These are phyloP conservation scores for Phytophthora brassicae DNA, from an alignment of 352 stramenopile species.

Conservation along the genomic window DNA sequence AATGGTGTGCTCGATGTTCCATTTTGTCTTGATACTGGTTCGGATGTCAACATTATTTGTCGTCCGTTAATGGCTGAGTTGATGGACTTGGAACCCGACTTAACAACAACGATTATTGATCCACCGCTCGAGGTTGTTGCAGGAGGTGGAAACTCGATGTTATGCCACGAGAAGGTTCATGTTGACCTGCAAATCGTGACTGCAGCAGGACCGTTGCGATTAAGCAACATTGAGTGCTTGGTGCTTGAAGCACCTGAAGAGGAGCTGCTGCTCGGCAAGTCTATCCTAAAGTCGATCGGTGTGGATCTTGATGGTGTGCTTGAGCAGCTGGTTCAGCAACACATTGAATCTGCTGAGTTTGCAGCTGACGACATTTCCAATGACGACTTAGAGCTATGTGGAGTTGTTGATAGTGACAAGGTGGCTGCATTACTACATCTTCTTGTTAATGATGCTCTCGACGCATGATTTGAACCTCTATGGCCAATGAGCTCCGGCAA, in stretches of 20 bases:
- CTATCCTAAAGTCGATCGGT: conserved; percentile 9
- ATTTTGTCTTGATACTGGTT: conserved; percentile 5
- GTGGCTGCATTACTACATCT: neutral
- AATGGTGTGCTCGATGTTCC: conserved; percentile 1
- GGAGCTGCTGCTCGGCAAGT: neutral
- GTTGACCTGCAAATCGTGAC: conserved; percentile 11
- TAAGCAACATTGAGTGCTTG: conserved; percentile 12
- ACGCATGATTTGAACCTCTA: neutral
- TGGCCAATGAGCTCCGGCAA: neutral
- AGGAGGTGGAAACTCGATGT: neutral
- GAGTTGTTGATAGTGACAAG: neutral
- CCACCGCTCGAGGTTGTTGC: neutral
- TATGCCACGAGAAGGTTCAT: conserved; percentile 6
- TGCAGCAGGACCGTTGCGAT: neutral
- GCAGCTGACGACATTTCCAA: conserved; percentile 6
- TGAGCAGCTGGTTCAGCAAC: conserved; percentile 16
- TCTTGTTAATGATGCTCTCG: conserved; percentile 7
- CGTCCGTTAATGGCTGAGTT: neutral
- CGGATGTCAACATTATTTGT: conserved; percentile 12
- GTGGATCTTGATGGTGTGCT: conserved; percentile 8
- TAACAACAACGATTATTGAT: neutral
- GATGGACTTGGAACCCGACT: neutral
- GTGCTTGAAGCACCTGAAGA: conserved; percentile 12
- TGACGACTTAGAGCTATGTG: conserved; percentile 5
- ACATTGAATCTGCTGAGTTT: neutral